phyloP scores from a whole-genome alignment of 2,329 filamentous ascomycete genomes.

The Ascochyta koolunga region DNA sequence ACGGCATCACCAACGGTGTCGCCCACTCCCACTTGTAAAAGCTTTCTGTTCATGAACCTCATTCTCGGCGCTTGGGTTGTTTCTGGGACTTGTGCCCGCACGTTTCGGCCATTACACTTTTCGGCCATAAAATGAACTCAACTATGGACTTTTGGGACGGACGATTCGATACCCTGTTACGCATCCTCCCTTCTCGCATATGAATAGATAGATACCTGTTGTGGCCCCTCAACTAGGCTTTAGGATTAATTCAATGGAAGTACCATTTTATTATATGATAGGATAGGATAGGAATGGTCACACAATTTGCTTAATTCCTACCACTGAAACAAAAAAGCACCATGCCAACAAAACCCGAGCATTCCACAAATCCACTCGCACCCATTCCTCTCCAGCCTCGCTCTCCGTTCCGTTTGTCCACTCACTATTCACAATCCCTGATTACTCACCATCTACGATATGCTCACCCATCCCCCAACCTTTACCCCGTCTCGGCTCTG shows the following conservation, averaged over 20 bases:
- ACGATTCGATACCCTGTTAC: conserved; percentile 36
- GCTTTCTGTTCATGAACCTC: conserved; percentile 20
- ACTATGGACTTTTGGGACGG: conserved; percentile 26
- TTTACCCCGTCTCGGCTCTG: conserved; percentile 8
- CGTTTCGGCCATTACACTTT: conserved; percentile 19
- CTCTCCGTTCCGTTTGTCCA: too few relatives aligned
- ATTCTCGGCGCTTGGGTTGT: conserved; percentile 20
- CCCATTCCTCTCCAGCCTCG: too few relatives aligned
- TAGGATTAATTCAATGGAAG: conserved; percentile 10
- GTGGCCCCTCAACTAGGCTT: conserved; percentile 2
- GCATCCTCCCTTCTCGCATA: conserved; percentile 21
- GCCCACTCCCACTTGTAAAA: conserved; percentile 45
- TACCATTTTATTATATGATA: background rate
- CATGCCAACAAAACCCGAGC: too few relatives aligned
- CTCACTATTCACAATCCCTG: too few relatives aligned
- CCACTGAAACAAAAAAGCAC: too few relatives aligned
- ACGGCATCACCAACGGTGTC: conserved; percentile 36
- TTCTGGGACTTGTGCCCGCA: conserved; percentile 15
- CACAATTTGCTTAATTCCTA: too few relatives aligned
- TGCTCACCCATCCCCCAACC: background rate
- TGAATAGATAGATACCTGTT: conserved; percentile 17
- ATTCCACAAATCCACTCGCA: too few relatives aligned
- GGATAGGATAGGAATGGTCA: too few relatives aligned
- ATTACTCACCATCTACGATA: background rate
- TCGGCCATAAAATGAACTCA: conserved; percentile 25